These are phyloP conservation scores for Xylaria sp. DNA, from an alignment of 2,329 filamentous ascomycete genomes.

Conservation along the genomic window DNA sequence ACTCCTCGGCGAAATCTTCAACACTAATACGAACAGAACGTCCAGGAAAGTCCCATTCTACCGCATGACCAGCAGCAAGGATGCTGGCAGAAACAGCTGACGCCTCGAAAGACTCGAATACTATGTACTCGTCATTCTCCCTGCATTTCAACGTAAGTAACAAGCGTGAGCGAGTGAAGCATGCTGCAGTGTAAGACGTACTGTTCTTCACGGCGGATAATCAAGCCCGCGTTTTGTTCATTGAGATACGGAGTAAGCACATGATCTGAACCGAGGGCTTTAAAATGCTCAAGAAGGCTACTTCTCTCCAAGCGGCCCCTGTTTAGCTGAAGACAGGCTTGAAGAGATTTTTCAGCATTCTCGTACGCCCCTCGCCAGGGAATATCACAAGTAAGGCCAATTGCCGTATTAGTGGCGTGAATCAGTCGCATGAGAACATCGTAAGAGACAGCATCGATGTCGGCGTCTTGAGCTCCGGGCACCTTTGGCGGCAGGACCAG, in stretches of 20 bases:
- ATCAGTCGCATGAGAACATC: slow-evolving; percentile 39
- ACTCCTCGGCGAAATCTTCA: slow-evolving; percentile 43
- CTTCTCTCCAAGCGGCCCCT: slow-evolving; percentile 30
- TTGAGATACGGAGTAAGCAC: slow-evolving; percentile 35
- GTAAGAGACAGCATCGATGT: slow-evolving; percentile 38
- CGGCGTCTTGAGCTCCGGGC: slow-evolving; percentile 43
- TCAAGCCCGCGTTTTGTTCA: slow-evolving; percentile 38
- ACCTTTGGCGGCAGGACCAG: slow-evolving; percentile 50
- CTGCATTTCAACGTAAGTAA: slow-evolving; percentile 14
- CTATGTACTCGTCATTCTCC: slow-evolving; percentile 39
- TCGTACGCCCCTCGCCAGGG: slow-evolving; percentile 30
- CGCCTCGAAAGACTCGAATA: slow-evolving; percentile 65
- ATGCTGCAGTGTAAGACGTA: slow-evolving; percentile 1
- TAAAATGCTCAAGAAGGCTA: slow-evolving; percentile 25
- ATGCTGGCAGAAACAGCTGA: slow-evolving; percentile 56
- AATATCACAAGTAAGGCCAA: neutral
- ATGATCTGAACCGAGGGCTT: slow-evolving; percentile 13
- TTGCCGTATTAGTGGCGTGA: slow-evolving; percentile 19
- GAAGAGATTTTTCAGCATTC: slow-evolving; percentile 21
- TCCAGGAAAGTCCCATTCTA: slow-evolving; percentile 64
- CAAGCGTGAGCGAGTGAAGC: neutral
- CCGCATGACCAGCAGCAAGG: slow-evolving; percentile 51
- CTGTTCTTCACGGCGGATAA: slow-evolving; percentile 31
- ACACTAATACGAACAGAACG: slow-evolving; percentile 50
- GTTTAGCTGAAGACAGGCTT: slow-evolving; percentile 31